A percentile compares a stretch with the other conserved stretches of the same genome.
These are phyloP conservation scores for Davidsoniella eucalypti DNA, from an alignment of 2,329 filamentous ascomycete species.

Conservation along the genomic window DNA sequence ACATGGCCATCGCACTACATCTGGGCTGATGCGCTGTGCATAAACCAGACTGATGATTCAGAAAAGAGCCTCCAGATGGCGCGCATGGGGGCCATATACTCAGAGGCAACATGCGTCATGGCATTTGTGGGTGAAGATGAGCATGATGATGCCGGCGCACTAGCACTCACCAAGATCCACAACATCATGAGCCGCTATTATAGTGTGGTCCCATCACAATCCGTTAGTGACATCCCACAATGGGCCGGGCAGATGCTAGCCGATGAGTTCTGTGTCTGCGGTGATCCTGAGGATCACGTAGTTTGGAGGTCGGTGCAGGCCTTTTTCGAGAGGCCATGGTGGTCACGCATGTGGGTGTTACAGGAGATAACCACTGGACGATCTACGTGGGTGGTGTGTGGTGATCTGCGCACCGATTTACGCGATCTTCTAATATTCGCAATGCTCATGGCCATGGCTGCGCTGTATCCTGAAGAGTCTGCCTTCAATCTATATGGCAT, in stretches of 20 bases:
- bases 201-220: conserved; percentile 4
- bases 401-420: conserved; percentile 7
- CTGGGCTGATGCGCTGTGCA: conserved; percentile 18
- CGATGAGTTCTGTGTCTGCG: conserved; percentile 13
- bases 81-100: conserved; percentile 16
- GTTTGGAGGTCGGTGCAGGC: conserved; percentile 12
- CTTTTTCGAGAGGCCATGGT: conserved; percentile 13
- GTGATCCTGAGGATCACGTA: conserved; percentile 9
- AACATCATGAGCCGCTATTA: conserved; percentile 11
- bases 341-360: conserved; percentile 13
- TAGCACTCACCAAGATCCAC: conserved; percentile 12
- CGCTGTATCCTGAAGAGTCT: conserved; percentile 12
- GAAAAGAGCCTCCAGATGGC: conserved; percentile 17
- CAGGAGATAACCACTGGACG: conserved; percentile 10
- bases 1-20: conserved; percentile 12
- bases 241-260: conserved; percentile 11
- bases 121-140: conserved; percentile 13
- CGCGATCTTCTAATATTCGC: conserved; percentile 12
- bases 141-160: conserved; percentile 1
- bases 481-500: conserved; percentile 11
- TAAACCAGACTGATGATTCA: conserved; percentile 15
- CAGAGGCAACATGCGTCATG: conserved; percentile 14
- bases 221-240: conserved; percentile 5
- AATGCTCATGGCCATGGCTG: conserved; percentile 13
- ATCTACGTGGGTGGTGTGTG: conserved; percentile 13